Evolutionary conservation across 2,329 filamentous ascomycete genomes (phyloP), one percentile per base, ranked within the genome.

Genomic region (Mollisiaceae sp.): DNA sequence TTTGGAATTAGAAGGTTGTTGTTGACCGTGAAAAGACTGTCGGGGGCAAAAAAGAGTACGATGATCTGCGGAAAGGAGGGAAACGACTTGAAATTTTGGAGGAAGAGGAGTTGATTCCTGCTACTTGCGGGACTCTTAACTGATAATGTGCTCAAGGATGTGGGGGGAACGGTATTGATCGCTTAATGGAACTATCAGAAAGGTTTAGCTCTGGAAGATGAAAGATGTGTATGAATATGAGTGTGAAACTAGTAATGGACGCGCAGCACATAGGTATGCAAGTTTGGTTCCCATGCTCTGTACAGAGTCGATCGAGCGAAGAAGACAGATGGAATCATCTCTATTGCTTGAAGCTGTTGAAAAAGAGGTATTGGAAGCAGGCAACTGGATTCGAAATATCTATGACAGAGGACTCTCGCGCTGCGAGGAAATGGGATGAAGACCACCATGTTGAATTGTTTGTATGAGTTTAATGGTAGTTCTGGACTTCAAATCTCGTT

Each of bases 181-280:
- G 20, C 36, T 65, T 15, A 59, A 65, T 14, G 59, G 54, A 18
- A 58, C 41, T 2, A 20, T 65, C 11, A n/a, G n/a, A n/a, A n/a
- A n/a, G n/a, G n/a, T n/a, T n/a, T n/a, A n/a, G n/a, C n/a, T n/a
- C n/a, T n/a, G n/a, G n/a, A n/a, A n/a, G n/a, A n/a, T n/a, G 18
- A 59, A 59, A 57, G 41, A 50, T n/a, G 59, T 65, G 43, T 62
- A 62, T 27, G 63, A 65, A 27, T 65, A 65, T 20, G 63, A 65
- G 36, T 52, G 63, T 4, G 63, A 59, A 62, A 35, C 36, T 8
- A 45, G 20, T 6, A 65, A 62, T 15, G 38, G 47, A 35, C 63
- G 59, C 6, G 22, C 54, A 41, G 52, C 55, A n/a, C n/a, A n/a
- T n/a, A n/a, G n/a, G n/a, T n/a, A n/a, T n/a, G n/a, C n/a, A n/a